Percentiles rank a stretch among this genome's conserved stretches.
Conservation (phyloP, 352 stramenopile genomes). For the Phytophthora fragariaefolia region DNA sequence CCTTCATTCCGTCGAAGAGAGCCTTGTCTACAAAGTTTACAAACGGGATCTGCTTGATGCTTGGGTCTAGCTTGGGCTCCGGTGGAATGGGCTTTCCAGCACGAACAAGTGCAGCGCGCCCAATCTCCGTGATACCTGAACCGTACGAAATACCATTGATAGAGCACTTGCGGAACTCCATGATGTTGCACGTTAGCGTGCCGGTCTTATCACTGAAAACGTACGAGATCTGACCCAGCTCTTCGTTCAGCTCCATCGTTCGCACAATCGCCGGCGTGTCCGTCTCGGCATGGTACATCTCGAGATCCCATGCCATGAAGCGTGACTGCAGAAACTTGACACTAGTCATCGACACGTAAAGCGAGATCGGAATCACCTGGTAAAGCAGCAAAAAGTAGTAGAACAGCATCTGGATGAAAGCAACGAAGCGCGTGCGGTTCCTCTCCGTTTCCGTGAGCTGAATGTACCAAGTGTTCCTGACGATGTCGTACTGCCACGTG, state of each 20-base stretch:
- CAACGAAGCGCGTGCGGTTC: slow-evolving; percentile 51
- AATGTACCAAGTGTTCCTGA: slow-evolving; percentile 82
- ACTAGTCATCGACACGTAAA: slow-evolving; percentile 94
- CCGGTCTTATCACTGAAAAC: slow-evolving; percentile 94
- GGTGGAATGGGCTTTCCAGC: slow-evolving; percentile 66
- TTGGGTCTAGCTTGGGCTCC: slow-evolving; percentile 68
- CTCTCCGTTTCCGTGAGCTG: slow-evolving; percentile 42
- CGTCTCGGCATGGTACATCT: slow-evolving; percentile 93
- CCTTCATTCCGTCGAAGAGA: slow-evolving; percentile 71
- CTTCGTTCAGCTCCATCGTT: slow-evolving; percentile 92
- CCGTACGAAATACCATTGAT: slow-evolving; percentile 93
- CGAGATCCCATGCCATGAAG: slow-evolving; percentile 88
- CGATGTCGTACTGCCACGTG: slow-evolving; percentile 80
- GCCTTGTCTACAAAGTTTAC: slow-evolving; percentile 82
- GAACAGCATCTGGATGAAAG: slow-evolving; percentile 91
- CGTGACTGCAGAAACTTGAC: slow-evolving; percentile 89
- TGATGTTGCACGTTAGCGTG: slow-evolving; percentile 94
- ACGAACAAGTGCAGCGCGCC: slow-evolving; percentile 60
- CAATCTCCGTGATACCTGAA: slow-evolving; percentile 85
- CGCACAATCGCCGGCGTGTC: slow-evolving; percentile 88
- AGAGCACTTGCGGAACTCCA: slow-evolving; percentile 95
- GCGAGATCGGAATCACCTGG: slow-evolving; percentile 93
- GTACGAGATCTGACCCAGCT: slow-evolving; percentile 91
- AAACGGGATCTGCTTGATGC: slow-evolving; percentile 63
- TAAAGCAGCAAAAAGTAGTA: slow-evolving; percentile 93